Base-by-base conservation (phyloP, 345 rosid genomes). In the Lenwebbia sp. region DNA sequence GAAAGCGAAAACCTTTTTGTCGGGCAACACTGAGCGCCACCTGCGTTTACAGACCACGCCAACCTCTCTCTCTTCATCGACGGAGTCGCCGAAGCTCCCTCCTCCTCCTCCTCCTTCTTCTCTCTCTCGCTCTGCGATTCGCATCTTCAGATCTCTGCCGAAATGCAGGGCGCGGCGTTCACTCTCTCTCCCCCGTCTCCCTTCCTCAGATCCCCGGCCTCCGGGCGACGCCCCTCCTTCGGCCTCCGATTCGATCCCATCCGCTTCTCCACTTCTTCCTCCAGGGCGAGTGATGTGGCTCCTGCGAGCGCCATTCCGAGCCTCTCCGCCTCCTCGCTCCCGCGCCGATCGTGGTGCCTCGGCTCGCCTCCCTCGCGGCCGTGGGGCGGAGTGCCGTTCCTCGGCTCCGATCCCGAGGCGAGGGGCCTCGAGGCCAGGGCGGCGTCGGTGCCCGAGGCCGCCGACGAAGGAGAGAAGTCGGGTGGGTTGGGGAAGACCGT, bases 161-260 rank as follows among this genome's bases (percentile, higher is more conserved):
- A 84, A 89, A 96, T 95, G 99, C 98, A 95, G 87, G 92, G 95
- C 95, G 58, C 92, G 40, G 87, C 85, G 70, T 92, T 17, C 95
- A 89, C 88, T 85, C 92, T n/a, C 70, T 89, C 62, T 88, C 89
- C 47, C 84, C 93, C 23, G 89, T 92, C 13, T 4, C 57, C 55
- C 41, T 10, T n/a, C 33, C 70, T 58, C 92, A n/a, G 54, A 87
- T 51, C 91, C 90, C 50, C 84, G 92, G 23, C 89, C 94, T 8
- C 86, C 74, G 11, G 75, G 23, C 70, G 37, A 19, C 37, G 86
- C 91, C 8, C 83, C 90, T 12, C 92, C 93, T 87, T 4, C 92
- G 90, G 84, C 88, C 90, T n/a, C 85, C 85, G 92, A 21, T 90
- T 84, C 84, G 87, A 88, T 81, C 90, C 92, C 25, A 47, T 92